A percentile compares a stretch with the other conserved stretches of the same genome.
Conservation (phyloP, 2,329 filamentous ascomycete species). For the Ophiostoma tasmaniense region DNA sequence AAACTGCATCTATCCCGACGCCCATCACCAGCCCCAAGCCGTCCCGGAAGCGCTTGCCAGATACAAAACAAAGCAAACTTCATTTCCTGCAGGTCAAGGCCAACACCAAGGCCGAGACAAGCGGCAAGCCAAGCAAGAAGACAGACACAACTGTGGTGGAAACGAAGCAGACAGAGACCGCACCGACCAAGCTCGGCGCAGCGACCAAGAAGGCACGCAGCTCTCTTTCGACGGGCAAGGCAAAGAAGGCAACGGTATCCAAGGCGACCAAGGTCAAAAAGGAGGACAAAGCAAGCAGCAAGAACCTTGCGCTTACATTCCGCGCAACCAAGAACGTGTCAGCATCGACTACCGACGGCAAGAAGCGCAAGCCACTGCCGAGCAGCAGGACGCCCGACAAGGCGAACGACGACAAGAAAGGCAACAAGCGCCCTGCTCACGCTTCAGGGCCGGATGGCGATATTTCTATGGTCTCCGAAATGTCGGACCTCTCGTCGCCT, state of each 20-base stretch:
- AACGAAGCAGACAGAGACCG: background rate
- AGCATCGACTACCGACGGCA: conserved; percentile 15
- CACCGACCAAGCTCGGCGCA: conserved; percentile 13
- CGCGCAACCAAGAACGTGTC: conserved; percentile 36
- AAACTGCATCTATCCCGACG: conserved; percentile 44
- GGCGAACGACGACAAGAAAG: background rate
- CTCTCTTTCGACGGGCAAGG: conserved; percentile 11
- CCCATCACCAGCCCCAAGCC: conserved; percentile 49
- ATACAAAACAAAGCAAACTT: conserved; percentile 45
- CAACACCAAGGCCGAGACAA: background rate
- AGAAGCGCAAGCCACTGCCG: conserved; percentile 13
- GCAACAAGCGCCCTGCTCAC: background rate
- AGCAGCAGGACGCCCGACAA: background rate
- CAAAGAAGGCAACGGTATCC: conserved; percentile 28
- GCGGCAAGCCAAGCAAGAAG: conserved; percentile 9
- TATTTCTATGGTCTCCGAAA: background rate
- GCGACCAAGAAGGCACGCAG: conserved; percentile 11
- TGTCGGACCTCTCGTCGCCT: conserved; percentile 5
- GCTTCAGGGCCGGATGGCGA: background rate
- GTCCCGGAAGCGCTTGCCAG: conserved; percentile 31
- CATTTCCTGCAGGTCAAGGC: conserved; percentile 30
- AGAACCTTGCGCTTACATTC: conserved; percentile 33
- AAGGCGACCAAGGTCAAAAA: conserved; percentile 30
- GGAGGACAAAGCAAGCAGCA: conserved; percentile 21
- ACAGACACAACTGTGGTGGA: background rate